These are phyloP conservation scores for Obelidium mucronatum DNA, from an alignment of 192 early-diverging fungal genomes.

Conservation along the genomic window DNA sequence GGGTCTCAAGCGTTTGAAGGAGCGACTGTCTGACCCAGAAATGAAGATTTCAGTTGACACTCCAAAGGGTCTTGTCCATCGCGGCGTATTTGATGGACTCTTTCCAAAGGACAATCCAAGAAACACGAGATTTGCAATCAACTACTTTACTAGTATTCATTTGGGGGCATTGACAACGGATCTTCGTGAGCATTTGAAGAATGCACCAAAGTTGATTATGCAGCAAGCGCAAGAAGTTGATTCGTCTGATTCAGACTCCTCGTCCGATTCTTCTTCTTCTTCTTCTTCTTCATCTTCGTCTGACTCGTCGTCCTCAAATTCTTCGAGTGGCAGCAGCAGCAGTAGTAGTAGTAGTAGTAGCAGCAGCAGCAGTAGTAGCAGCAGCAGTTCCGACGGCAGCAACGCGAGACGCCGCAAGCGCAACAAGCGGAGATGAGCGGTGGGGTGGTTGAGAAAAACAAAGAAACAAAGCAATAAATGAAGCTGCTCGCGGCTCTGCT, in stretches of 20 bases:
- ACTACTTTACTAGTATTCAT: slow-evolving; percentile 95
- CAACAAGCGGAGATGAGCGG: not conserved
- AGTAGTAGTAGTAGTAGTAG: not conserved
- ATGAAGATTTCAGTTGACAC: slow-evolving; percentile 61
- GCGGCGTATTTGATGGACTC: slow-evolving; percentile 83
- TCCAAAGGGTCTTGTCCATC: slow-evolving; percentile 38
- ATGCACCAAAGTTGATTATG: slow-evolving; percentile 75
- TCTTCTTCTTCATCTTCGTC: slow-evolving; percentile 22
- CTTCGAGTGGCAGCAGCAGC: not conserved
- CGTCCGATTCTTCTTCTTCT: slow-evolving; percentile 22
- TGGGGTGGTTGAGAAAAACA: not conserved
- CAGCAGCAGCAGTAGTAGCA: not conserved
- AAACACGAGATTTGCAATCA: slow-evolving; percentile 95
- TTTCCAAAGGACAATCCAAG: slow-evolving; percentile 91
- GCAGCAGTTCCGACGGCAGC: not conserved
- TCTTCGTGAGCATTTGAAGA: slow-evolving; percentile 85
- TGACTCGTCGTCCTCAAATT: slow-evolving; percentile 18
- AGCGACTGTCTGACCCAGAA: slow-evolving; percentile 69
- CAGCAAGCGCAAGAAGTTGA: slow-evolving; percentile 61
- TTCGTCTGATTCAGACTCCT: slow-evolving; percentile 41
- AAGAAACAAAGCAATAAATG: not conserved
- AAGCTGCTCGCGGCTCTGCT: not conserved
- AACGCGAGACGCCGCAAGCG: not conserved
- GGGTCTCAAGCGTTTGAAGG: slow-evolving; percentile 80
- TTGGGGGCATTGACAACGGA: slow-evolving; percentile 93